Percentiles rank a stretch among this genome's conserved stretches.
Conservation (phyloP, 352 stramenopile genomes). For the Pythium monospermum region DNA sequence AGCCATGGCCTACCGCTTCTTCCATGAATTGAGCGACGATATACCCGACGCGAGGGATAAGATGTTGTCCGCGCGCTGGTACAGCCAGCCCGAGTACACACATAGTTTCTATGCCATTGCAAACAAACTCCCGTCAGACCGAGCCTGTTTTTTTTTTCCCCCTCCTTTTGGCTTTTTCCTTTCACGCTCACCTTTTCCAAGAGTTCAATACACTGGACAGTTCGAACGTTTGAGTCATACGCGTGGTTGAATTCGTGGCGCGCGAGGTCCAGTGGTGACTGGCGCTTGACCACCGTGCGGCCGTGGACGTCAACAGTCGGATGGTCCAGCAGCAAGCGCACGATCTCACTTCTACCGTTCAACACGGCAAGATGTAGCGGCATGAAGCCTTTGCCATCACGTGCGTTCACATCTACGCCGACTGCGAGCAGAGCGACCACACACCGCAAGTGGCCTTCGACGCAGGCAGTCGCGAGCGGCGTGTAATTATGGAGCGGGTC, state of each 20-base stretch:
- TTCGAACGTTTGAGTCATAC: constrained; percentile 30
- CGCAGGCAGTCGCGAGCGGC: constrained; percentile 57
- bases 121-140: neutral
- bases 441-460: constrained; percentile 57
- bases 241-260: constrained; percentile 47
- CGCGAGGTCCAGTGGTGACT: constrained; percentile 68
- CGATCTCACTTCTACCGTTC: constrained; percentile 60
- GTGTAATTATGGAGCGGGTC: constrained; percentile 62
- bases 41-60: constrained; percentile 70
- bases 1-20: constrained; percentile 43
- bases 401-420: constrained; percentile 50
- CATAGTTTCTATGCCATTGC: constrained; percentile 53
- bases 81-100: constrained; percentile 77
- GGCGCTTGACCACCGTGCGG: constrained; percentile 41
- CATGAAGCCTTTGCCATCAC: constrained; percentile 56
- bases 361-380: constrained; percentile 60
- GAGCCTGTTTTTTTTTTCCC: neutral
- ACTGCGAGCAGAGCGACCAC: constrained; percentile 47
- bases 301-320: constrained; percentile 45
- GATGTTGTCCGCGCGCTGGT: constrained; percentile 78
- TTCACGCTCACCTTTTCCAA: constrained; percentile 59
- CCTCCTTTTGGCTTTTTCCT: neutral
- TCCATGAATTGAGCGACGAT: constrained; percentile 78
- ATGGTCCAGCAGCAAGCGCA: constrained; percentile 56
- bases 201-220: constrained; percentile 68